Evolutionary conservation across 768 basidiomycete species (phyloP).

Genomic region (Tulasnella sp.): DNA sequence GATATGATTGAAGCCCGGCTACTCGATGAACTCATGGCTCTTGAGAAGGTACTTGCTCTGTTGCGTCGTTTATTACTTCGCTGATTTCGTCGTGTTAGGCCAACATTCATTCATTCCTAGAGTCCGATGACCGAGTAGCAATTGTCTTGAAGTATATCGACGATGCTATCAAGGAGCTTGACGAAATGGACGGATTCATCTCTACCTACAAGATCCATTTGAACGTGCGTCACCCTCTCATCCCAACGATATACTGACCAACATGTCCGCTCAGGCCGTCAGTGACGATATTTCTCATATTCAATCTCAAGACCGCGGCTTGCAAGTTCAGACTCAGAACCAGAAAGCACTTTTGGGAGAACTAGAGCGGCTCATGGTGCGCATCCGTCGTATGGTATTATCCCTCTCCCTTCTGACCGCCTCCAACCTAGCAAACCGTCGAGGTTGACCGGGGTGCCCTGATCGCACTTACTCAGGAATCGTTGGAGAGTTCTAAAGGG

Average conservation of each 20-base stretch:
- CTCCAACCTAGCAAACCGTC: conserved; percentile 62
- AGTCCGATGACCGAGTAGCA: conserved; percentile 83
- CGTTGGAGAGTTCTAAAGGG: conserved; percentile 64
- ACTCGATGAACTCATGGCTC: conserved; percentile 76
- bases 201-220: conserved; percentile 94
- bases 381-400: conserved; percentile 19
- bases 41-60: conserved; percentile 65
- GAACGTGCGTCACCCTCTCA: conserved; percentile 45
- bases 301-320: conserved; percentile 88
- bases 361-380: conserved; percentile 73
- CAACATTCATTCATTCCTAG: conserved; percentile 93
- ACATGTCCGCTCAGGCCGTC: conserved; percentile 50
- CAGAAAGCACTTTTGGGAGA: conserved; percentile 75
- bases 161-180: conserved; percentile 75
- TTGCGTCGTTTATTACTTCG: background rate
- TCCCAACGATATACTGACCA: conserved; percentile 18
- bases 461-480: conserved; percentile 72
- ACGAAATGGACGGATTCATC: conserved; percentile 77
- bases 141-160: conserved; percentile 81
- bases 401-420: background rate
- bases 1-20: conserved; percentile 87
- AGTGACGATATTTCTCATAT: conserved; percentile 91
- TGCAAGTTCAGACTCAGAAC: conserved; percentile 96
- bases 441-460: conserved; percentile 76
- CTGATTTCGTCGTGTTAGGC: conserved; percentile 40